phyloP scores from a whole-genome alignment of 1,284 basidiomycete species.

The Athelia sp. region DNA sequence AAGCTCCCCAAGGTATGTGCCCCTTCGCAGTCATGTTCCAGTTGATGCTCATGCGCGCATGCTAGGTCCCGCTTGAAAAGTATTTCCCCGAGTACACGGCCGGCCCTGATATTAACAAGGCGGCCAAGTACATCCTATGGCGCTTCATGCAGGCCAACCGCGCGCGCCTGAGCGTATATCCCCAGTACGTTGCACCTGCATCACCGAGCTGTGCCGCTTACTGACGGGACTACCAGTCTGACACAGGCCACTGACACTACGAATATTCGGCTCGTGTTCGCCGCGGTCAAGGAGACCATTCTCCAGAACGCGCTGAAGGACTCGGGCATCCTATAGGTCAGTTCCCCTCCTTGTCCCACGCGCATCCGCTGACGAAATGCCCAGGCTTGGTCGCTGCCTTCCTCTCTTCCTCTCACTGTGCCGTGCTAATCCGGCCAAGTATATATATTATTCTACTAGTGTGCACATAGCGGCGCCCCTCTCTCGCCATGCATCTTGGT shows the following conservation, averaged over 20 bases:
- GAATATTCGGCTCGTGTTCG: constrained; percentile 89
- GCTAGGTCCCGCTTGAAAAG: constrained; percentile 73
- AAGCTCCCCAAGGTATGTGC: constrained; percentile 79
- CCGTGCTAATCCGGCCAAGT: too few relatives aligned
- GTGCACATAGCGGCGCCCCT: too few relatives aligned
- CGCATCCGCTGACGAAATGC: too few relatives aligned
- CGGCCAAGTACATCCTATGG: constrained; percentile 97
- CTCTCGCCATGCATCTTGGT: too few relatives aligned
- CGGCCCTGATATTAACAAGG: constrained; percentile 94
- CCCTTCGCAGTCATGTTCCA: neutral
- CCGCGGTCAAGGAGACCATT: too few relatives aligned
- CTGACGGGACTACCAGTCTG: constrained; percentile 38
- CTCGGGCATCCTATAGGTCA: constrained; percentile 71
- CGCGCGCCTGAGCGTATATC: constrained; percentile 84
- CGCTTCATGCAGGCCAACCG: constrained; percentile 94
- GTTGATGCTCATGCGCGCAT: neutral
- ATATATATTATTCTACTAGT: too few relatives aligned
- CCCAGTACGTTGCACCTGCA: constrained; percentile 61
- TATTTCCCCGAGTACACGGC: constrained; percentile 97
- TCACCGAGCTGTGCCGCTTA: neutral
- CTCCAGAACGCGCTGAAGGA: constrained; percentile 88
- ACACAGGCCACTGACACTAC: constrained; percentile 79
- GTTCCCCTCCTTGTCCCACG: too few relatives aligned
- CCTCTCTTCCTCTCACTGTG: too few relatives aligned
- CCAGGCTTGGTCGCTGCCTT: too few relatives aligned